phyloP scores from a whole-genome alignment of 805 yeast genomes.

The Candida morakotiae region DNA sequence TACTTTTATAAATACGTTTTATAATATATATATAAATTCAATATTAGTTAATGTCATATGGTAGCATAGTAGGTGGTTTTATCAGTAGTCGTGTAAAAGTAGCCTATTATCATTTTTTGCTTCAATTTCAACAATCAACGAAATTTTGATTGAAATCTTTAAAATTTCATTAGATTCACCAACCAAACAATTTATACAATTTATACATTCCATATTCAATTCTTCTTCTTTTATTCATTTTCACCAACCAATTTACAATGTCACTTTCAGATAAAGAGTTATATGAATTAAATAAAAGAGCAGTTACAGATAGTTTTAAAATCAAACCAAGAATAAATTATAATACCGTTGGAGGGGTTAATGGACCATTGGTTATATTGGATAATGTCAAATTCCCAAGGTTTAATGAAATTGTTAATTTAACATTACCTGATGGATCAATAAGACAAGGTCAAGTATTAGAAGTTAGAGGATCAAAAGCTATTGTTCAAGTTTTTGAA shows the following conservation, averaged over 20 bases:
- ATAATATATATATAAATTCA: no score
- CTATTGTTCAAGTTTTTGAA: constrained; percentile 97
- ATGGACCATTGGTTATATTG: constrained; percentile 89
- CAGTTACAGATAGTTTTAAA: constrained; percentile 87
- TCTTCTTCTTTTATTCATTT: no score
- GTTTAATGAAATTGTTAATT: constrained; percentile 93
- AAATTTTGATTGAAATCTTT: constrained; percentile 1
- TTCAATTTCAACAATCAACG: constrained; percentile 5
- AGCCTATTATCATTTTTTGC: no score
- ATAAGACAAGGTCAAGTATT: constrained; percentile 95
- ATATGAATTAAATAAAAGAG: constrained; percentile 82
- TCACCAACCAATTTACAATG: no score
- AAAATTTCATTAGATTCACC: neutral
- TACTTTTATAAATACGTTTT: constrained; percentile 6
- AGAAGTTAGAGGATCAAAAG: constrained; percentile 95
- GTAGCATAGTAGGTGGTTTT: no score
- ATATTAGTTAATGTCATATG: no score
- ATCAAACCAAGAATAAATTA: constrained; percentile 88
- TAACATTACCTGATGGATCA: constrained; percentile 94
- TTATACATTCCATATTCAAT: no score
- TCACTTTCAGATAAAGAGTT: constrained; percentile 41
- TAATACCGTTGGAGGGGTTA: constrained; percentile 97
- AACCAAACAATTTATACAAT: no score
- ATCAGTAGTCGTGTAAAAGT: no score
- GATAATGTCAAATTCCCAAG: constrained; percentile 53